Base-by-base conservation (phyloP, 352 stramenopile genomes). In the Pythium sukuiense region DNA sequence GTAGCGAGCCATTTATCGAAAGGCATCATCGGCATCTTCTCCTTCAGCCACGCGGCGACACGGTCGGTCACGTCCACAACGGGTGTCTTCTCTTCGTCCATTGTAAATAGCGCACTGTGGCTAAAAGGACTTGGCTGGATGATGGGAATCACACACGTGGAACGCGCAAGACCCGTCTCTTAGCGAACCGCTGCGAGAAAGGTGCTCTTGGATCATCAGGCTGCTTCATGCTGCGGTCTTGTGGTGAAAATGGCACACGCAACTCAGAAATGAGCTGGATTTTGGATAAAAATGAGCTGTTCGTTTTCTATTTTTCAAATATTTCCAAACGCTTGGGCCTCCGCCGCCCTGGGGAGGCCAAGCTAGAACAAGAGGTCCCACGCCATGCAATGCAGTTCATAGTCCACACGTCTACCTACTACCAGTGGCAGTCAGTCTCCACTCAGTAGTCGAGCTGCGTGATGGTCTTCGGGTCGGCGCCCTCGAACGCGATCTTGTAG, bases 401-500 rank as follows among this genome's bases (percentile, higher is more conserved):
- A n/a, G n/a, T n/a, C n/a, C n/a, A n/a, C n/a, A n/a, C n/a, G n/a
- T n/a, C n/a, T n/a, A n/a, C n/a, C n/a, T n/a, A n/a, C n/a, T n/a
- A n/a, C n/a, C n/a, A n/a, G n/a, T n/a, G n/a, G n/a, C n/a, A 39
- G 13, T 39, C 33, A 39, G 33, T 39, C 33, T 39, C 1, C 33
- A 11, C 18, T 57, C 64, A 67, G 41, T 69, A 69, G 29, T 73
- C 67, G 24, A 93, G 70, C 62, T 88, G 61, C 55, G 79, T 85
- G 70, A 99, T 97, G 24, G 71, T 87, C 56, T 80, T 70, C 20
- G 96, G 83, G 67, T 93, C 80, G 33, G 81, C 87, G 12, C 90
- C 89, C 57, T 96, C 73, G 57, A 97, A 99, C 8, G 95, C 83
- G 72, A 99, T 98, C 65, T 95, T 83, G 76, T 98, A 98, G 72